phyloP scores from a whole-genome alignment of 768 basidiomycete genomes.

The Paxillus rubicundulus region DNA sequence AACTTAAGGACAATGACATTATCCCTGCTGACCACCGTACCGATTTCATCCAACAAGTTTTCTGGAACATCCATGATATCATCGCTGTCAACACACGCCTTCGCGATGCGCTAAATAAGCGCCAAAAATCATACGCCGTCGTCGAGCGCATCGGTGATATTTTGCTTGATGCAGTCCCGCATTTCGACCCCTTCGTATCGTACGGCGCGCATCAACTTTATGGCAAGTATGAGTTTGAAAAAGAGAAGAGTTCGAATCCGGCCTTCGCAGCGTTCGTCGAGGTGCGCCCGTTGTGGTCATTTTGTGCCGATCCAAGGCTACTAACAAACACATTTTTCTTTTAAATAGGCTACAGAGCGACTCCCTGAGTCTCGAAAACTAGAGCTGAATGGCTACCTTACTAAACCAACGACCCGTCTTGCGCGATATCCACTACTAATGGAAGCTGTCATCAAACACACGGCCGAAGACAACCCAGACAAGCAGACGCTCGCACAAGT shows the following conservation, averaged over 20 bases:
- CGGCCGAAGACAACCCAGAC: constrained; percentile 86
- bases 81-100: constrained; percentile 86
- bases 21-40: constrained; percentile 74
- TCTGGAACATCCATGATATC: constrained; percentile 97
- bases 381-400: constrained; percentile 95
- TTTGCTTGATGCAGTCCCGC: constrained; percentile 78
- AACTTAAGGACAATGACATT: constrained; percentile 71
- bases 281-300: constrained; percentile 41
- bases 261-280: constrained; percentile 96
- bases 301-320: not conserved
- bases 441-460: constrained; percentile 90
- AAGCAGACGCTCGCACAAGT: constrained; percentile 75
- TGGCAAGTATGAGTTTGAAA: constrained; percentile 99
- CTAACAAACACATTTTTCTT: not conserved
- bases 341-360: constrained; percentile 78
- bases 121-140: constrained; percentile 93
- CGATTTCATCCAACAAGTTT: constrained; percentile 90
- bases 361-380: constrained; percentile 93
- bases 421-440: constrained; percentile 95
- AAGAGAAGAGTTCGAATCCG: constrained; percentile 91
- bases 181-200: constrained; percentile 89
- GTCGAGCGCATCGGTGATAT: constrained; percentile 93
- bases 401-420: constrained; percentile 95
- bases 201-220: constrained; percentile 97
- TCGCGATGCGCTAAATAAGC: constrained; percentile 91